phyloP scores from a whole-genome alignment of 1,284 basidiomycete species.

The Pulchroboletus neoregius region DNA sequence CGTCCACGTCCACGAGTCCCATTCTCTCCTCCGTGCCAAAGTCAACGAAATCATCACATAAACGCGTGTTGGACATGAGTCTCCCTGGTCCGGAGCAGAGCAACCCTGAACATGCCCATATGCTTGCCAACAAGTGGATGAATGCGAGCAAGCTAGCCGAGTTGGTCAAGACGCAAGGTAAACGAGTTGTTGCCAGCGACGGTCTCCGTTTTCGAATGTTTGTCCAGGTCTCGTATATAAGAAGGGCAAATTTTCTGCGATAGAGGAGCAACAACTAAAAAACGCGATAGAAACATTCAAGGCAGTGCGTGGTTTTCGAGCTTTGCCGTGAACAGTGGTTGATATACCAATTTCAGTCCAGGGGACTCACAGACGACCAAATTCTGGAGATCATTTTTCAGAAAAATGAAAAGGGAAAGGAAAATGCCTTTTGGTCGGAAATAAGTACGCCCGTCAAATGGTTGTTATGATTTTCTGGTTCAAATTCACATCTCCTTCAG shows the following conservation, averaged over 20 bases:
- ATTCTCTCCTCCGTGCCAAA: conserved; percentile 35
- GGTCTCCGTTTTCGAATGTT: conserved; percentile 8
- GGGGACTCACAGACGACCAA: conserved; percentile 48
- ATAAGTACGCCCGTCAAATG: conserved; percentile 52
- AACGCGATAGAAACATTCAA: conserved; percentile 63
- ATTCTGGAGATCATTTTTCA: conserved; percentile 62
- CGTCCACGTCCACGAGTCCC: conserved; percentile 45
- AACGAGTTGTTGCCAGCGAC: conserved; percentile 5
- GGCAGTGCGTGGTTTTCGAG: conserved; percentile 39
- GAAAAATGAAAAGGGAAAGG: conserved; percentile 55
- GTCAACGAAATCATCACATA: conserved; percentile 37
- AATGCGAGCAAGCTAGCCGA: conserved; percentile 61
- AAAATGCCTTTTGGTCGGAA: conserved; percentile 70
- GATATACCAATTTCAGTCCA: conserved; percentile 37
- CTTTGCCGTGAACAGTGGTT: conserved; percentile 1
- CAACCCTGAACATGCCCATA: conserved; percentile 45
- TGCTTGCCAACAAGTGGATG: conserved; percentile 72
- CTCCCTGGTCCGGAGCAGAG: conserved; percentile 33
- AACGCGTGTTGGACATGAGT: conserved; percentile 31
- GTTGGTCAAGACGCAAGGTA: conserved; percentile 64
- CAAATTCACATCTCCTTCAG: conserved; percentile 36
- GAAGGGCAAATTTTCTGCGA: conserved; percentile 78
- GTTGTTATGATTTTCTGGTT: conserved; percentile 1
- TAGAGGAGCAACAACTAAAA: conserved; percentile 64
- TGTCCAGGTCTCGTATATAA: conserved; percentile 70